These are phyloP conservation scores for Coniochaeta ligniaria DNA, from an alignment of 2,329 filamentous ascomycete genomes.

Conservation along the genomic window DNA sequence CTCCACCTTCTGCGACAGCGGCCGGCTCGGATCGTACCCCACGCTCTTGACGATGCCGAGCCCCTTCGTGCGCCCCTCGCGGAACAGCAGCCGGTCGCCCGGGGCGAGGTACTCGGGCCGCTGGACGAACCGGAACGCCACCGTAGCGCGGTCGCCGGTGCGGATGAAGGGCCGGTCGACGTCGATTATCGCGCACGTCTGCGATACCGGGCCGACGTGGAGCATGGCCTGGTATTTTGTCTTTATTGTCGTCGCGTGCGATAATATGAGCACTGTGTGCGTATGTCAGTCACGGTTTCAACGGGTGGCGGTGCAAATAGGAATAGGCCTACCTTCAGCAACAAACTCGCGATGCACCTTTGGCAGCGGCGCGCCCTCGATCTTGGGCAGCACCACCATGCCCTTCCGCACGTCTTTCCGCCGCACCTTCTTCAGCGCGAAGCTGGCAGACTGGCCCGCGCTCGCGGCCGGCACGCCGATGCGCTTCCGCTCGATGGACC, in stretches of 20 bases:
- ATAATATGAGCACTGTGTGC: constrained; percentile 73
- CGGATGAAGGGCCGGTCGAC: constrained; percentile 94
- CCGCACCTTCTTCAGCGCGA: constrained; percentile 80
- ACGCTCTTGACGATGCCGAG: constrained; percentile 89
- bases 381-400: constrained; percentile 89
- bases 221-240: constrained; percentile 97
- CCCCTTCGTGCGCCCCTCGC: constrained; percentile 91
- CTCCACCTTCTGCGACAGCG: constrained; percentile 21
- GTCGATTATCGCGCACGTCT: constrained; percentile 95
- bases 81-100: constrained; percentile 84
- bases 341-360: constrained; percentile 73
- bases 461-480: constrained; percentile 81
- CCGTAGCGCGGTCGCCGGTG: constrained; percentile 86
- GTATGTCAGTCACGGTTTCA: not conserved
- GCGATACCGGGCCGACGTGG: constrained; percentile 88
- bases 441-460: constrained; percentile 87
- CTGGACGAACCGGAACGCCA: constrained; percentile 93
- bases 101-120: constrained; percentile 85
- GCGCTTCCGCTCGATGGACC: constrained; percentile 90
- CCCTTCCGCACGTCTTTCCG: constrained; percentile 93
- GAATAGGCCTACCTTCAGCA: constrained; percentile 55
- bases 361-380: constrained; percentile 61
- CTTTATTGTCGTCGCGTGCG: constrained; percentile 94
- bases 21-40: constrained; percentile 68
- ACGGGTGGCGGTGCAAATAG: not conserved